These are phyloP conservation scores for Trichophyton simii DNA, from an alignment of 2,329 filamentous ascomycete genomes.

Conservation along the genomic window DNA sequence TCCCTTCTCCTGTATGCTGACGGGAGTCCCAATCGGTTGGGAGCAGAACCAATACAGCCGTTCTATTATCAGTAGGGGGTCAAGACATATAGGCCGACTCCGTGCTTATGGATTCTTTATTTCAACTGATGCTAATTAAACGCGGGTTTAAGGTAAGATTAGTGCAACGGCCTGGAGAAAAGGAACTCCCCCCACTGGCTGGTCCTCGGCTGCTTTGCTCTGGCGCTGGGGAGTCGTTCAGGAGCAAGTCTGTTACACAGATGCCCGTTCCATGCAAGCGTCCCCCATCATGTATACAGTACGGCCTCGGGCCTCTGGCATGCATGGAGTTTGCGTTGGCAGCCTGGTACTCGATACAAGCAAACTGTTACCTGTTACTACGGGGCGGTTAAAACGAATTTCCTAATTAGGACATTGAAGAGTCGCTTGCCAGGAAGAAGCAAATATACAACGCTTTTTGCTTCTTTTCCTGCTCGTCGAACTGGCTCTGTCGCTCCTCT, in stretches of 20 bases:
- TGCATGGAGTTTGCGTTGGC: background rate
- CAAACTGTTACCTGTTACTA: background rate
- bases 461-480: background rate
- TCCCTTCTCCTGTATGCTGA: background rate
- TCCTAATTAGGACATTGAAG: constrained; percentile 2
- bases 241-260: background rate
- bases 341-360: background rate
- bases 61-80: background rate
- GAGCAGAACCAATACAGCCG: background rate
- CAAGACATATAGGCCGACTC: background rate
- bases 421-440: background rate
- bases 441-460: background rate
- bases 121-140: background rate
- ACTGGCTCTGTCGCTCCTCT: background rate
- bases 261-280: background rate
- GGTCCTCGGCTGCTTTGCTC: background rate
- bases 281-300: background rate
- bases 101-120: background rate
- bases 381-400: background rate
- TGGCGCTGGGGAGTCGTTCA: background rate
- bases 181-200: background rate
- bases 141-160: constrained; percentile 4
- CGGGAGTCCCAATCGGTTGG: background rate
- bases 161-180: constrained; percentile 3
- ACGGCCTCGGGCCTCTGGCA: background rate